Conservation (phyloP, 768 basidiomycete species). For the Boletus rubropictus region DNA sequence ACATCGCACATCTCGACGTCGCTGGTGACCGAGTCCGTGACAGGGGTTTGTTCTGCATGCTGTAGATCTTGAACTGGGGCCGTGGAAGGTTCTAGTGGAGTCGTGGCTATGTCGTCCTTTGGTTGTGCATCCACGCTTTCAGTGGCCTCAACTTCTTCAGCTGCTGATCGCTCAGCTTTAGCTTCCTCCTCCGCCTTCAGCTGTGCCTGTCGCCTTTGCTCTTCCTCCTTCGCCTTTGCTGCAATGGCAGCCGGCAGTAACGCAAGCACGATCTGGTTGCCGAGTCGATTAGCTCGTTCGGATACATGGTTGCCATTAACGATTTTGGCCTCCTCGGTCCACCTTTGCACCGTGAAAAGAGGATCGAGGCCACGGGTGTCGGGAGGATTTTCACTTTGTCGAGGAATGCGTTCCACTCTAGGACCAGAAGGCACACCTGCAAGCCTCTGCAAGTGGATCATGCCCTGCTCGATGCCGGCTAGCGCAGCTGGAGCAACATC, state of each 20-base stretch:
- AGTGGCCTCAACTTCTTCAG: conserved; percentile 31
- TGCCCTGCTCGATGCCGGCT: conserved; percentile 53
- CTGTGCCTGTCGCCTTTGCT: conserved; percentile 39
- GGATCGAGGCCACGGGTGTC: conserved; percentile 58
- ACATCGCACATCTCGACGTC: conserved; percentile 53
- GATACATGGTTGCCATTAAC: conserved; percentile 68
- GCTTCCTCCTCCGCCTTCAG: conserved; percentile 47
- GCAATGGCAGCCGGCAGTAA: conserved; percentile 76
- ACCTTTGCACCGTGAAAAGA: conserved; percentile 75
- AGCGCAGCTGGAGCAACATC: conserved; percentile 66
- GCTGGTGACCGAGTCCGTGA: conserved; percentile 29
- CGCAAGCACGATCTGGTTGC: conserved; percentile 65
- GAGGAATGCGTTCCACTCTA: conserved; percentile 53
- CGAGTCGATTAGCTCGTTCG: conserved; percentile 60
- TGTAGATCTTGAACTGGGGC: conserved; percentile 14
- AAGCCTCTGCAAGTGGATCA: conserved; percentile 43
- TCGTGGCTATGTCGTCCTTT: conserved; percentile 12
- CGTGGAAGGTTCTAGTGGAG: conserved; percentile 7
- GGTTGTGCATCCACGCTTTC: conserved; percentile 22
- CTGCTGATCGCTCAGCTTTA: conserved; percentile 29
- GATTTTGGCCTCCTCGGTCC: conserved; percentile 84
- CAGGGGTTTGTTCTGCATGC: conserved; percentile 13
- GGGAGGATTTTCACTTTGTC: conserved; percentile 42
- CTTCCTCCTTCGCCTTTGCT: conserved; percentile 42
- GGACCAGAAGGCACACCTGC: conserved; percentile 46